These are phyloP conservation scores for Serendipita indica DNA, from an alignment of 768 basidiomycete species.

Conservation along the genomic window DNA sequence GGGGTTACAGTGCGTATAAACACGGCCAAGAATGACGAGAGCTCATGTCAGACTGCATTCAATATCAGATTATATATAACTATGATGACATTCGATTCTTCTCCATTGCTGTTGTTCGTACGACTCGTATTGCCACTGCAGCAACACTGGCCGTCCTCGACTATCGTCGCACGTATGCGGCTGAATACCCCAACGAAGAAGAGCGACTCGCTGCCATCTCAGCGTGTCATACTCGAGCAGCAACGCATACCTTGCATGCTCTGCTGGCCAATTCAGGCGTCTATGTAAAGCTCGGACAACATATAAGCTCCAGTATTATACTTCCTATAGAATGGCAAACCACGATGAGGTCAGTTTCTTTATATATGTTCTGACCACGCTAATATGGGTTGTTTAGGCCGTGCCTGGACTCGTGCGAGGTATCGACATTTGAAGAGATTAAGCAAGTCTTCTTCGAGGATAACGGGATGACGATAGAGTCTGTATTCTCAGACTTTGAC, in stretches of 20 bases:
- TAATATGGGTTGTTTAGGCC: too few species aligned
- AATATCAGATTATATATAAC: not conserved
- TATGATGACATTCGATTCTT: not conserved
- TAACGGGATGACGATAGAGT: constrained; percentile 53
- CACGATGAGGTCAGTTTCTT: too few species aligned
- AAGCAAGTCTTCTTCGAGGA: constrained; percentile 65
- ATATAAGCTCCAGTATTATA: constrained; percentile 27
- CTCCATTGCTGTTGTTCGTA: not conserved
- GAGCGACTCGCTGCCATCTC: constrained; percentile 44
- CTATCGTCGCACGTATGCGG: constrained; percentile 34
- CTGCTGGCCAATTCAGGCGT: constrained; percentile 76
- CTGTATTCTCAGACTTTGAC: constrained; percentile 76
- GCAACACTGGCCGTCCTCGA: not conserved
- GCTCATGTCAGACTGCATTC: too few species aligned
- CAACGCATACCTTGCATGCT: constrained; percentile 62
- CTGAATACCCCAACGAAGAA: constrained; percentile 35
- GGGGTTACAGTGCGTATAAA: too few species aligned
- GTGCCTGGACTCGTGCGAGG: constrained; percentile 85
- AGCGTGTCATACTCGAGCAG: constrained; percentile 73
- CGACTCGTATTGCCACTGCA: not conserved
- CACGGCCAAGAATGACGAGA: too few species aligned
- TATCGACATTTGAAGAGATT: constrained; percentile 67
- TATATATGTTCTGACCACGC: too few species aligned
- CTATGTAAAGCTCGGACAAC: constrained; percentile 18
- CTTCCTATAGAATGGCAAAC: constrained; percentile 50